A percentile compares a stretch with the other conserved stretches of the same genome.
phyloP scores from a whole-genome alignment of 1,139 yeast species.

The Lodderomyces metapsilosis region DNA sequence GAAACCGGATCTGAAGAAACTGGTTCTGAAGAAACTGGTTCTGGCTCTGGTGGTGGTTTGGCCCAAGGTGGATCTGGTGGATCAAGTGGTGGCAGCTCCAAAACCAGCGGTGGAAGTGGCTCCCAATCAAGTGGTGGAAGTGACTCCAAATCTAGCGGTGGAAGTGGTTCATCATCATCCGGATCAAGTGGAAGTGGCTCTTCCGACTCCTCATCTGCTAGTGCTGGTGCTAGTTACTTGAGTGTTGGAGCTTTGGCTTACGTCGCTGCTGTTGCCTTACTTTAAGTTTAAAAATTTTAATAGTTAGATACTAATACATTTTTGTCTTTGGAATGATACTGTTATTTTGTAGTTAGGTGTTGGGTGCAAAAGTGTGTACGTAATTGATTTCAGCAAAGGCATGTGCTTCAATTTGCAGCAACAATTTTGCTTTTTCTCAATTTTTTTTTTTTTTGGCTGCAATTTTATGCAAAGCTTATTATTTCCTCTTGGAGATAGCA shows the following conservation, averaged over 20 bases:
- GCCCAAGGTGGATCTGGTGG: constrained; percentile 5
- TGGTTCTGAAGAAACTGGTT: constrained; percentile 3
- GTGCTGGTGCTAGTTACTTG: constrained; percentile 5
- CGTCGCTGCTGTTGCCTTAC: constrained; percentile 10
- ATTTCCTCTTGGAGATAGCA: not conserved
- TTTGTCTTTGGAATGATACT: not conserved
- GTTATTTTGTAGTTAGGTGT: no score
- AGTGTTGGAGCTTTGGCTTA: constrained; percentile 8
- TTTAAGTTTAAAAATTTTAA: constrained; percentile 3
- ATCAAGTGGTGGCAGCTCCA: constrained; percentile 6
- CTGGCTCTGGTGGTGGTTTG: constrained; percentile 4
- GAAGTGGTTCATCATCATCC: constrained; percentile 2
- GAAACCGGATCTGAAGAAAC: constrained; percentile 1
- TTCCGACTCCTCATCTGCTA: constrained; percentile 7
- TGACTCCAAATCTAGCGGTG: not conserved
- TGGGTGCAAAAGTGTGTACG: no score
- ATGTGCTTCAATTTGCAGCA: not conserved
- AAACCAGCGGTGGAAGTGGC: no score
- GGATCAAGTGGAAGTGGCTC: constrained; percentile 5
- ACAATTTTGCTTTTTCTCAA: not conserved
- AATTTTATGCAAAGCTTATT: constrained; percentile 1
- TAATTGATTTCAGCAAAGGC: no score
- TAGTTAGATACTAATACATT: not conserved
- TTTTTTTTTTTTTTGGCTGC: constrained; percentile 1
- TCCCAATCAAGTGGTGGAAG: not conserved